Conservation (phyloP, 2,329 filamentous ascomycete species). For the Dactylellina drechsleri region DNA sequence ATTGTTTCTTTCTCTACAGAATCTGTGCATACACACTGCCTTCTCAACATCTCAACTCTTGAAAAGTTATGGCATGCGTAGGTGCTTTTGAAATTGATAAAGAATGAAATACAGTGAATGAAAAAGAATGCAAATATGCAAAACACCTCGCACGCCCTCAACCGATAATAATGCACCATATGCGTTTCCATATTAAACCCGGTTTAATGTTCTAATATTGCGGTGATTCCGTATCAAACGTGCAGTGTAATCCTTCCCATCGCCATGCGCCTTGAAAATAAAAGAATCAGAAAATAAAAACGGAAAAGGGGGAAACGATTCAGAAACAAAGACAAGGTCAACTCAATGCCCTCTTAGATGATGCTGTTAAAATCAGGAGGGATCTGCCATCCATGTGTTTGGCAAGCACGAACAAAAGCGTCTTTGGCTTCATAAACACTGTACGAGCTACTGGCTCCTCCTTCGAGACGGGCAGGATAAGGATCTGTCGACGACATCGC, state of each 20-base stretch:
- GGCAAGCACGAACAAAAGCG: constrained; percentile 77
- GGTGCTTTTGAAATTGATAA: no score
- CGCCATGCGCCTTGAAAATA: constrained; percentile 14
- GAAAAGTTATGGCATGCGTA: no score
- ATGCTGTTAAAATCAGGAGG: constrained; percentile 69
- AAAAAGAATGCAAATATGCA: no score
- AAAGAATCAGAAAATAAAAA: neutral
- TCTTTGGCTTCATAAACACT: constrained; percentile 75
- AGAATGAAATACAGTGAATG: no score
- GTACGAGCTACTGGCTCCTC: constrained; percentile 65
- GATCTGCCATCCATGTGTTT: constrained; percentile 76
- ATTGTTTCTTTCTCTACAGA: no score
- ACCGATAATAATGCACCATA: constrained; percentile 9
- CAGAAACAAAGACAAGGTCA: no score
- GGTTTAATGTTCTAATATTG: constrained; percentile 2
- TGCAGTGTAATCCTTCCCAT: constrained; percentile 1
- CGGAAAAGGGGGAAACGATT: neutral
- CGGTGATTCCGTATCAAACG: constrained; percentile 4
- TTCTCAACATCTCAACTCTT: no score
- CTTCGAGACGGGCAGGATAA: constrained; percentile 43
- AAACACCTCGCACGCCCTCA: no score
- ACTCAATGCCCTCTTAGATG: constrained; percentile 11
- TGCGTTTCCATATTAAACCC: neutral
- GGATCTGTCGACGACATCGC: constrained; percentile 66
- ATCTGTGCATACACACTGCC: no score